These are phyloP conservation scores for Fusarium veterinarium DNA, from an alignment of 2,329 filamentous ascomycete species.

Conservation along the genomic window DNA sequence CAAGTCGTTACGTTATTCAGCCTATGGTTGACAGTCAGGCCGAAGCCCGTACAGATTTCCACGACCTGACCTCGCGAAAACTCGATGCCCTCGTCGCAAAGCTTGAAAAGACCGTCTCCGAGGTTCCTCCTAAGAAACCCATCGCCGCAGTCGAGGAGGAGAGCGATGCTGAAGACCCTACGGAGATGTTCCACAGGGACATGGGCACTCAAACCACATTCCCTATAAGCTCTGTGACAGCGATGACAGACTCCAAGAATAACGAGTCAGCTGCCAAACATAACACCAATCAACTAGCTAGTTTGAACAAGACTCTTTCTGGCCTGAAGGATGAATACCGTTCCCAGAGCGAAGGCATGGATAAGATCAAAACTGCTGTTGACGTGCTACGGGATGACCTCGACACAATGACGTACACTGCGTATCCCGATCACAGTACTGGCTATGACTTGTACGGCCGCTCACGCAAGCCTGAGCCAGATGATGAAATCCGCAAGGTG, in stretches of 20 bases:
- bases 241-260: constrained; percentile 12
- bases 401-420: constrained; percentile 66
- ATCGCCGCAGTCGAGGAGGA: constrained; percentile 46
- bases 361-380: constrained; percentile 63
- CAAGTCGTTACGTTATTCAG: constrained; percentile 74
- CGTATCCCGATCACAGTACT: constrained; percentile 52
- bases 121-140: constrained; percentile 60
- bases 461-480: constrained; percentile 62
- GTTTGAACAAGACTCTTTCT: constrained; percentile 57
- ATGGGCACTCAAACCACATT: constrained; percentile 80
- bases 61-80: constrained; percentile 59
- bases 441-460: constrained; percentile 57
- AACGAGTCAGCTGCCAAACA: constrained; percentile 48
- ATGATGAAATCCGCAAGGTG: constrained; percentile 78
- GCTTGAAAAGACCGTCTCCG: constrained; percentile 69
- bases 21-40: constrained; percentile 68
- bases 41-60: constrained; percentile 64
- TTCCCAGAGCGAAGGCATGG: constrained; percentile 60
- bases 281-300: constrained; percentile 57
- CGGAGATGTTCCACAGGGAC: constrained; percentile 84
- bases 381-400: constrained; percentile 74
- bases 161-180: constrained; percentile 71
- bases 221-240: constrained; percentile 36
- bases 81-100: constrained; percentile 60
- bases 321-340: constrained; percentile 57